Evolutionary conservation across 78 protist genomes (phyloP), one percentile per base, ranked within the genome.

Genomic region (Acrasis kona): DNA sequence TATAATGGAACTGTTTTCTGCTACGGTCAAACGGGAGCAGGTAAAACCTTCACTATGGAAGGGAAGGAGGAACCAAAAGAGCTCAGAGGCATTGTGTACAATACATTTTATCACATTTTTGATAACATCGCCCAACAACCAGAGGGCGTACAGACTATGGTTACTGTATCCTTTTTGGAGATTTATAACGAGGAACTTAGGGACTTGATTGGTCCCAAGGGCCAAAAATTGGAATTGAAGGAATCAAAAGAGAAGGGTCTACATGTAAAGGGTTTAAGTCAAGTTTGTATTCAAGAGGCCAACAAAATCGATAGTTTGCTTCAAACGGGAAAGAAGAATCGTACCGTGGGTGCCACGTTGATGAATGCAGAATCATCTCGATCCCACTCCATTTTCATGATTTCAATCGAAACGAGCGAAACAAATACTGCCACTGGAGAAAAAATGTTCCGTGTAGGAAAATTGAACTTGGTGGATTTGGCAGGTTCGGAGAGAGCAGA

Each of bases 401-500:
- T 89, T 3, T 40, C 4, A 8, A 5, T 89, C 39, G 87, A 83
- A 65, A 39, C 72, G 9, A n/a, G 41, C 31, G 74, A 38, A 37
- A 2, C 34, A 61, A 69, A 3, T 36, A 10, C 10, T 81, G 78
- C 2, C 79, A 40, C 7, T 61, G 12, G 36, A 30, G n/a, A 65
- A 31, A 3, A 2, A 3, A 69, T 0, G 32, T 19, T 31, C 81
- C 19, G n/a, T 91, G 89, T 29, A 12, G 90, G 88, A 1, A 87
- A 86, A 64, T 88, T 93, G 27, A 86, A 93, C 74, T 38, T 93
- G 70, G 91, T 90, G 65, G 96, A 93, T 39, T 79, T 93, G 27
- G 96, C 96, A 0, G 93, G 96, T 1, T 30, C 41, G 10, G 97
- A 93, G 80, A 77, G 95, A 3, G 91, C 85, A 81, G 39, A 70